Evolutionary conservation across 805 yeast species (phyloP), one percentile per base, ranked within the genome.

Genomic region (Yamadazyma endophytica): DNA sequence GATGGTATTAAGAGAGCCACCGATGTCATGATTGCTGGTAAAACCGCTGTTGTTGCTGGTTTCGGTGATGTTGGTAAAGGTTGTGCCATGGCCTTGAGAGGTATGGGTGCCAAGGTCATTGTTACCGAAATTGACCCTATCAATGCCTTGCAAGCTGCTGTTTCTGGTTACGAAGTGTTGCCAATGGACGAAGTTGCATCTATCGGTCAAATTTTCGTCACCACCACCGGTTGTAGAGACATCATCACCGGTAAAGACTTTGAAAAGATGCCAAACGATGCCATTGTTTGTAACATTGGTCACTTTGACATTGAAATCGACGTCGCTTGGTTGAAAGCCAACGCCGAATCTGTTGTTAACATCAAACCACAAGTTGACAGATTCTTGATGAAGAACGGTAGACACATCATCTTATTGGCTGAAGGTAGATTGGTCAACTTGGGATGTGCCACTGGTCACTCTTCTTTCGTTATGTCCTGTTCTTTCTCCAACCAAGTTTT

Each of bases 61-160:
- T 90, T 81, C 76, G 98, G 98, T 79, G 98, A 90, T 64, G 98
- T 90, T 61, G 98, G 98, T 75, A 90, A 90, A 76, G 98, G 98
- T 68, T 90, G 98, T 79, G 97, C 96, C 65, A 83, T 88, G 86
- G 96, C 98, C 48, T 79, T 92, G 58, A 82, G 86, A 73, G 89
- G 94, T 62, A 89, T 90, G 97, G 98, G 98, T 75, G 96, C 98
- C 49, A 85, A 96, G 70, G 98, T 90, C 54, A 77, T 92, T 49
- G 88, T 90, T 58, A 83, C 97, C 51, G 98, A 90, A 77, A 75
- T 90, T 57, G 98, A 90, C 70, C 98, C 98, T 61, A 90, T 90
- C 74, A 90, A 90, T 68, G 98, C 98, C 51, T 77, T 90, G 58
- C 98, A 90, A 77, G 98, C 98, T 52, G 97, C 97, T 53, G 97